A percentile compares a stretch with the other conserved stretches of the same genome.
These are phyloP conservation scores for Aspergillus leporis DNA, from an alignment of 495 filamentous ascomycete genomes.

Conservation along the genomic window DNA sequence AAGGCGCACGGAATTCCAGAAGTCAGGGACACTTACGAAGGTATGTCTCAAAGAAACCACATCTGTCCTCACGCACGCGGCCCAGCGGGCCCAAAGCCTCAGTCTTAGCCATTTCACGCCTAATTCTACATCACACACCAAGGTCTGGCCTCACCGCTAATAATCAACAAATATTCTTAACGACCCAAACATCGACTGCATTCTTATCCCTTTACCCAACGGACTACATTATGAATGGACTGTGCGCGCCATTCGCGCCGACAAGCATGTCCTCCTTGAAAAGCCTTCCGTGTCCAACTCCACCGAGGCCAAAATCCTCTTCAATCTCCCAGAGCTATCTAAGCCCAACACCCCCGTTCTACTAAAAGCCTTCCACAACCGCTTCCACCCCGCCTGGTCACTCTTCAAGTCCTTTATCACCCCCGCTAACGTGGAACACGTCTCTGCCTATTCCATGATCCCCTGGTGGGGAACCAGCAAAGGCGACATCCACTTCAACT, in stretches of 20 bases:
- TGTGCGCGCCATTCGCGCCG: conserved; percentile 36
- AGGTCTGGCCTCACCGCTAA: too few relatives aligned
- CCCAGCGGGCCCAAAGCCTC: too few relatives aligned
- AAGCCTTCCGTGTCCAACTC: conserved; percentile 47
- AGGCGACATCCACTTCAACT: conserved; percentile 59
- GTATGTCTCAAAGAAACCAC: too few relatives aligned
- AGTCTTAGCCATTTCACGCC: too few relatives aligned
- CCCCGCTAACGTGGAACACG: too few relatives aligned
- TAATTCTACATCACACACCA: conserved; percentile 17
- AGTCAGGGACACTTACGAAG: conserved; percentile 48
- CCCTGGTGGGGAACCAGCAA: conserved; percentile 11
- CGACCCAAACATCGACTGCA: conserved; percentile 40
- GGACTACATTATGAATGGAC: conserved; percentile 48
- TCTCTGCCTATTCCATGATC: conserved; percentile 31
- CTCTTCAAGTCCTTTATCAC: too few relatives aligned
- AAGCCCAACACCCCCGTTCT: conserved; percentile 38
- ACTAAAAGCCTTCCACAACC: conserved; percentile 60
- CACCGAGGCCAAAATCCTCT: conserved; percentile 37
- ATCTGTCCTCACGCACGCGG: too few relatives aligned
- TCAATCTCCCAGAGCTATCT: conserved; percentile 32
- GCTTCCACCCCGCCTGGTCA: conserved; percentile 60
- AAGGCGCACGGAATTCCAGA: conserved; percentile 57
- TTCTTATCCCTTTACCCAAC: conserved; percentile 55
- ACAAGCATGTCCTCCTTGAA: conserved; percentile 52
- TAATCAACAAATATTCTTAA: conserved; percentile 31